These are phyloP conservation scores for Russula compacta DNA, from an alignment of 768 basidiomycete genomes.

Conservation along the genomic window DNA sequence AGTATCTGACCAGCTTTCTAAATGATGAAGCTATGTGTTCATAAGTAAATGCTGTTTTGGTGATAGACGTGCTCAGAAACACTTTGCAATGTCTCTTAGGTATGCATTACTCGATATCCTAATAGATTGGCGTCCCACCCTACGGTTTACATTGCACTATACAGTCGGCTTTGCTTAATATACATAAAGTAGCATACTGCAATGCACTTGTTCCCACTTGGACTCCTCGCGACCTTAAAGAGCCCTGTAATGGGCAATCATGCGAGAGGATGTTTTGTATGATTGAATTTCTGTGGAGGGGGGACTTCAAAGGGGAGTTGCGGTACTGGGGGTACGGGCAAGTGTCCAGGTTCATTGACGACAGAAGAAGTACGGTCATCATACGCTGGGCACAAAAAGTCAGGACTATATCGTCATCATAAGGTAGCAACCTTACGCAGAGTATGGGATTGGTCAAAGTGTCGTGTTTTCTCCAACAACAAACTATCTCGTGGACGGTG, in stretches of 20 bases:
- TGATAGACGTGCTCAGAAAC: background rate
- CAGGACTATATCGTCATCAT: slow-evolving; percentile 20
- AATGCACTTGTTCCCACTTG: background rate
- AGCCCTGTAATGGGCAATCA: background rate
- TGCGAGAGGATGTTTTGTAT: slow-evolving; percentile 27
- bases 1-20: background rate
- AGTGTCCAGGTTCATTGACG: slow-evolving; percentile 20
- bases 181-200: background rate
- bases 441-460: slow-evolving; percentile 21
- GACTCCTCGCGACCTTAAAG: background rate
- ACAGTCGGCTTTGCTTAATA: background rate
- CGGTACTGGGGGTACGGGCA: slow-evolving; percentile 29
- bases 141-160: background rate
- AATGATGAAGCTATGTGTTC: background rate
- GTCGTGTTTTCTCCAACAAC: slow-evolving; percentile 19
- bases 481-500: slow-evolving; percentile 20
- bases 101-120: background rate
- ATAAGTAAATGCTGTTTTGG: too few species aligned
- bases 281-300: slow-evolving; percentile 24
- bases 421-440: slow-evolving; percentile 29
- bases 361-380: slow-evolving; percentile 1
- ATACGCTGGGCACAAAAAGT: slow-evolving; percentile 16
- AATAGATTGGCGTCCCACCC: background rate
- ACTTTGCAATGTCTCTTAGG: background rate
- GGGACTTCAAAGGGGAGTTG: slow-evolving; percentile 20